phyloP scores from a whole-genome alignment of 805 yeast genomes.

The Starmera pachycereana region DNA sequence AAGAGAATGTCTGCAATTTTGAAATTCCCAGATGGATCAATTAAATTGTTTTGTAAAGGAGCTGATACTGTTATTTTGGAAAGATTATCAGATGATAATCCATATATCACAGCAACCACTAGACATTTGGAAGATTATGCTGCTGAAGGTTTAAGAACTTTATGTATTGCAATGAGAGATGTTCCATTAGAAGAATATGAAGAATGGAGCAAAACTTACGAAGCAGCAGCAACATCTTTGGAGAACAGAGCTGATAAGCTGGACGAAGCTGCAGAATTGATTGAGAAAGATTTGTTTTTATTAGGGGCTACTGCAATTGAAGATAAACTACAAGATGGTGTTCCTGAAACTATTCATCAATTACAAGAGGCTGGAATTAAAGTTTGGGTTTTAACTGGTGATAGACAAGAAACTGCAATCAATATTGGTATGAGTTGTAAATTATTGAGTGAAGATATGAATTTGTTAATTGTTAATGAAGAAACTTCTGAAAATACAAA shows the following conservation, averaged over 20 bases:
- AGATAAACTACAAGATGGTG: conserved; percentile 96
- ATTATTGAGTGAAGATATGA: conserved; percentile 91
- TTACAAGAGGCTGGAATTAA: conserved; percentile 95
- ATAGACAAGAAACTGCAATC: conserved; percentile 96
- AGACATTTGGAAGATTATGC: conserved; percentile 95
- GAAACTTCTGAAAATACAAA: conserved; percentile 69
- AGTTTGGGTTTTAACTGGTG: conserved; percentile 97
- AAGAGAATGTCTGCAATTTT: conserved; percentile 96
- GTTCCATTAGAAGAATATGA: conserved; percentile 70
- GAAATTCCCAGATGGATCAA: conserved; percentile 88
- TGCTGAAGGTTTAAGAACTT: conserved; percentile 87
- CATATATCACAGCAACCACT: conserved; percentile 74
- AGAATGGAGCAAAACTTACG: conserved; percentile 56
- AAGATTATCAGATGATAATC: conserved; percentile 61
- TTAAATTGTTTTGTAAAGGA: conserved; percentile 87
- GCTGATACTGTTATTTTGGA: conserved; percentile 95
- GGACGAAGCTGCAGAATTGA: conserved; percentile 82
- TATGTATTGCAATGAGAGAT: conserved; percentile 83
- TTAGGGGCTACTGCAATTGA: conserved; percentile 98
- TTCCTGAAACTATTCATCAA: conserved; percentile 93
- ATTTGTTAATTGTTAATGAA: conserved; percentile 80
- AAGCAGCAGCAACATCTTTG: conserved; percentile 75
- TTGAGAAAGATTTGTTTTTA: conserved; percentile 69
- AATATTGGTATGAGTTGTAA: conserved; percentile 98
- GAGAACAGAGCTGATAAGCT: conserved; percentile 64